These are phyloP conservation scores for Suhomyces sp. DNA, from an alignment of 805 yeast genomes.

Conservation along the genomic window DNA sequence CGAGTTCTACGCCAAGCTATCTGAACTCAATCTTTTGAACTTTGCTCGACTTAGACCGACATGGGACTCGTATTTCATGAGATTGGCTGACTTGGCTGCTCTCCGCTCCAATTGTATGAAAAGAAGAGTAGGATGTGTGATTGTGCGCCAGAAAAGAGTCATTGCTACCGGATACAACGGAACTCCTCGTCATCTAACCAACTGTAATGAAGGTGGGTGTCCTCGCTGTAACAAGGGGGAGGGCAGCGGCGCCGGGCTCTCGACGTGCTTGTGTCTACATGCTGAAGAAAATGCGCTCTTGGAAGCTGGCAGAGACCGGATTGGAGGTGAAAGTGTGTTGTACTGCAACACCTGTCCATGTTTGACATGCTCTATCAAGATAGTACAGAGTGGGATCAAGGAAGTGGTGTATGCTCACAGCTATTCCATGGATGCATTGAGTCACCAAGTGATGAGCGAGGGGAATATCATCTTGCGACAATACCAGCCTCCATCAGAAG, in stretches of 20 bases:
- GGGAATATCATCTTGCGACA: conserved; percentile 72
- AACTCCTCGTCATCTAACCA: conserved; percentile 82
- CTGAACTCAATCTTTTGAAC: conserved; percentile 39
- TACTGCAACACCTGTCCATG: conserved; percentile 99
- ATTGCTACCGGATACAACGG: conserved; percentile 98
- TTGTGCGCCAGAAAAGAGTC: conserved; percentile 80
- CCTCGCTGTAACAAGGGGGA: conserved; percentile 75
- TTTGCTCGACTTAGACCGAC: conserved; percentile 69
- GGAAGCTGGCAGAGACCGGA: conserved; percentile 90
- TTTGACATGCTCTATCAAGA: conserved; percentile 90
- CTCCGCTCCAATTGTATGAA: conserved; percentile 95
- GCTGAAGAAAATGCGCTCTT: conserved; percentile 96
- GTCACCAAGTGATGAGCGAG: conserved; percentile 65
- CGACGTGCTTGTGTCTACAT: conserved; percentile 89
- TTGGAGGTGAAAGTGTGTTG: conserved; percentile 52
- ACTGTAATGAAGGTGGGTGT: conserved; percentile 97
- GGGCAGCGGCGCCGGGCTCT: conserved; percentile 59
- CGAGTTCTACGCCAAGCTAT: conserved; percentile 34
- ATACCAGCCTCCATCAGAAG: conserved; percentile 40
- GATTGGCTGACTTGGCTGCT: conserved; percentile 89
- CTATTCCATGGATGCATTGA: conserved; percentile 85
- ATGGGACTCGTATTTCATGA: conserved; percentile 97
- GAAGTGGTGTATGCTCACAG: conserved; percentile 93
- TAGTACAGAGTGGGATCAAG: conserved; percentile 84
- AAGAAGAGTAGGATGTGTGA: conserved; percentile 93